Evolutionary conservation across 495 filamentous ascomycete genomes (phyloP).

Genomic region (Entonaema liquescens): DNA sequence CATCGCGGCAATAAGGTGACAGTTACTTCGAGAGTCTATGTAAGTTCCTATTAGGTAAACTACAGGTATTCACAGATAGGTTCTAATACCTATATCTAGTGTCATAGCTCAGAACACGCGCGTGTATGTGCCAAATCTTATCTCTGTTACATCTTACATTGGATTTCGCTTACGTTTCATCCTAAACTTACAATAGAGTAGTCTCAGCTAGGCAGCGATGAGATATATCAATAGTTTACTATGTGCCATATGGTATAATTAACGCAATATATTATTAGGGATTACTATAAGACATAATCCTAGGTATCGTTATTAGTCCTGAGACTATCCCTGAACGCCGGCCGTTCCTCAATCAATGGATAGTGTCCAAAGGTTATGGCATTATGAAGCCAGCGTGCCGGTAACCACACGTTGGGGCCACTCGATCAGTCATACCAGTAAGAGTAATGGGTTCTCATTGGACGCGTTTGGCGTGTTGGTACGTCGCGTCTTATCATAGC

Average conservation of each 20-base stretch:
- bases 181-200: not conserved
- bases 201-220: not conserved
- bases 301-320: not conserved
- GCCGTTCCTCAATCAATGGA: not conserved
- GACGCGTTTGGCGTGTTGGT: constrained; percentile 19
- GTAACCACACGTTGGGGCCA: not conserved
- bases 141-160: not conserved
- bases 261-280: not conserved
- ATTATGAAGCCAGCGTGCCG: not conserved
- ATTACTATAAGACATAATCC: not conserved
- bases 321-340: not conserved
- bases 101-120: not conserved
- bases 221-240: not conserved
- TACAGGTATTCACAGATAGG: not conserved
- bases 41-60: not conserved
- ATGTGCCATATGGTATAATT: too few relatives aligned
- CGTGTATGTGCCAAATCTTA: too few relatives aligned
- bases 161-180: not conserved
- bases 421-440: not conserved
- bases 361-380: not conserved
- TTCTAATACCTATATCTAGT: not conserved
- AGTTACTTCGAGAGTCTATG: not conserved
- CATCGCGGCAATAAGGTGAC: not conserved
- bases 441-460: constrained; percentile 1
- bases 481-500: constrained; percentile 17